Conservation (phyloP, 768 basidiomycete species). For the Xerocomus spinulosus region DNA sequence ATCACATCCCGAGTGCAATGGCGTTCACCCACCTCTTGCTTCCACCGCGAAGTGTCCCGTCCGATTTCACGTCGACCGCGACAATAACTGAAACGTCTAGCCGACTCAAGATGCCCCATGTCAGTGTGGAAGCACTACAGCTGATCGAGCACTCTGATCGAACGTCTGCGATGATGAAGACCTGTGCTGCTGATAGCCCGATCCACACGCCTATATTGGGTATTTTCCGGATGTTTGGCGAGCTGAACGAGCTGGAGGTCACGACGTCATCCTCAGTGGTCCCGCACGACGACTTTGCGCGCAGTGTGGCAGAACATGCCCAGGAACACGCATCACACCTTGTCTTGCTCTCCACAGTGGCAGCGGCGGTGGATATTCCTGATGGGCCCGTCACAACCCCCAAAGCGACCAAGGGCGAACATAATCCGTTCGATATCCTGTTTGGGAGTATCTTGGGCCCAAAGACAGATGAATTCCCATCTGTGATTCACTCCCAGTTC, state of each 20-base stretch:
- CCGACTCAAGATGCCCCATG: slow-evolving; percentile 15
- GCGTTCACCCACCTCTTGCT: slow-evolving; percentile 80
- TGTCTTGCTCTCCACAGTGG: slow-evolving; percentile 60
- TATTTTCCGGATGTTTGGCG: slow-evolving; percentile 73
- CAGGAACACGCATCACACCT: slow-evolving; percentile 57
- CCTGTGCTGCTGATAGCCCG: slow-evolving; percentile 60
- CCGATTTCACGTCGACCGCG: slow-evolving; percentile 1
- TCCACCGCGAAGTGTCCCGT: slow-evolving; percentile 20
- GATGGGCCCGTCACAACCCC: slow-evolving; percentile 6
- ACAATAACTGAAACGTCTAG: slow-evolving; percentile 4
- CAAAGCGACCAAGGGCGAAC: slow-evolving; percentile 14
- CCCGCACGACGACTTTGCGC: slow-evolving; percentile 65
- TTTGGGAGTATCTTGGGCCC: slow-evolving; percentile 33
- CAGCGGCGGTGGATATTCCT: neutral
- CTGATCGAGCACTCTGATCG: slow-evolving; percentile 78
- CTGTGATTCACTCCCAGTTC: slow-evolving; percentile 67
- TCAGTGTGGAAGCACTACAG: slow-evolving; percentile 73
- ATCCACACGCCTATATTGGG: slow-evolving; percentile 62
- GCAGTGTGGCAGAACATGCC: slow-evolving; percentile 67
- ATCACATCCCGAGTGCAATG: slow-evolving; percentile 88
- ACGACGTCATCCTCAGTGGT: slow-evolving; percentile 68
- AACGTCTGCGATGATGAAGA: slow-evolving; percentile 59
- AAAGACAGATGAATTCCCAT: slow-evolving; percentile 37
- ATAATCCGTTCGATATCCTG: slow-evolving; percentile 69
- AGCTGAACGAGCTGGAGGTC: slow-evolving; percentile 63